These are phyloP conservation scores for Epichloe uncinata DNA, from an alignment of 2,329 filamentous ascomycete species.

Conservation along the genomic window DNA sequence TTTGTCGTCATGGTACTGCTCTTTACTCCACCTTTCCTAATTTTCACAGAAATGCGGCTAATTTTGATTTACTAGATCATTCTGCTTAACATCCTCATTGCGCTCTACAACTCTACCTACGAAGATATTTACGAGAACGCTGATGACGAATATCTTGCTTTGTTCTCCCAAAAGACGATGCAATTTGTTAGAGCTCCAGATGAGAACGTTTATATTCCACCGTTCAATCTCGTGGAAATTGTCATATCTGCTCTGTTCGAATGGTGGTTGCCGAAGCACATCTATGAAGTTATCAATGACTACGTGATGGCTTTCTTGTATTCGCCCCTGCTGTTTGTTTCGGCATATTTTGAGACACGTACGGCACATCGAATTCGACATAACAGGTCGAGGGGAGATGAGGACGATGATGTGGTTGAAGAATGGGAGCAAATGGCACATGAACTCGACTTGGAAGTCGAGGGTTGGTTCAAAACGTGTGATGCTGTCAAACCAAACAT, in stretches of 20 bases:
- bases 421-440: conserved; percentile 81
- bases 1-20: conserved; percentile 79
- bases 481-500: conserved; percentile 67
- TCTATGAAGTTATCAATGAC: conserved; percentile 77
- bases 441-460: conserved; percentile 65
- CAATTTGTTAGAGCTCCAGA: conserved; percentile 94
- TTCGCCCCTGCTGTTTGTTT: conserved; percentile 66
- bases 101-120: conserved; percentile 92
- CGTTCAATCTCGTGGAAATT: conserved; percentile 88
- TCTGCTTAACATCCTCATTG: conserved; percentile 89
- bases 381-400: conserved; percentile 70
- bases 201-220: conserved; percentile 95
- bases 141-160: conserved; percentile 85
- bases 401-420: conserved; percentile 76
- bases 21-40: background rate
- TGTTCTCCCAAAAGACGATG: conserved; percentile 90
- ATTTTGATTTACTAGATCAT: conserved; percentile 36
- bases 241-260: conserved; percentile 68
- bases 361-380: conserved; percentile 52
- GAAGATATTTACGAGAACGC: conserved; percentile 90
- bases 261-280: conserved; percentile 76
- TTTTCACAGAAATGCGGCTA: background rate
- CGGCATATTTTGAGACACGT: conserved; percentile 57
- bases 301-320: conserved; percentile 79
- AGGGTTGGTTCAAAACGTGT: conserved; percentile 77